phyloP scores from a whole-genome alignment of 768 basidiomycete genomes.

The Galerina sulciceps region DNA sequence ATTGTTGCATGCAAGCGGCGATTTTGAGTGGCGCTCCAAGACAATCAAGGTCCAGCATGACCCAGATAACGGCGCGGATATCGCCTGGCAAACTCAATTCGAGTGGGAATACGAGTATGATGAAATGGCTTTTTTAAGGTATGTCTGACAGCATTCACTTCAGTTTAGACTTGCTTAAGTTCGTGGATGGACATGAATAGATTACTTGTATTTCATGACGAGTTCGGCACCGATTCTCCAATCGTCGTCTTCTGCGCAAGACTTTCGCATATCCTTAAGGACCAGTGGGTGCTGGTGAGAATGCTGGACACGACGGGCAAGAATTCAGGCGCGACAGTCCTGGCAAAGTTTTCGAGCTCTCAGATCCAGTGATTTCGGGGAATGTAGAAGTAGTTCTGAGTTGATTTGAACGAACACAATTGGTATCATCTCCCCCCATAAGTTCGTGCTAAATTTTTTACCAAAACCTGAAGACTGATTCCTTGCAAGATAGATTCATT shows the following conservation, averaged over 20 bases:
- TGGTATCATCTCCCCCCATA: too few relatives aligned
- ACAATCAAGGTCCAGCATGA: slow-evolving; percentile 38
- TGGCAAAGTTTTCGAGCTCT: slow-evolving; percentile 19
- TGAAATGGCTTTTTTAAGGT: slow-evolving; percentile 59
- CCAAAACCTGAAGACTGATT: too few relatives aligned
- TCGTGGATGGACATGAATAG: slow-evolving; percentile 21
- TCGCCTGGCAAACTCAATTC: slow-evolving; percentile 46
- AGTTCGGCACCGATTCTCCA: slow-evolving; percentile 46
- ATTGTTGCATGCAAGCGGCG: slow-evolving; percentile 42
- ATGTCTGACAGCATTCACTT: slow-evolving; percentile 15
- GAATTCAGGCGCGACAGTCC: slow-evolving; percentile 41
- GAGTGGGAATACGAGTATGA: slow-evolving; percentile 57
- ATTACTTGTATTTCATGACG: slow-evolving; percentile 42
- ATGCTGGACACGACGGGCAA: slow-evolving; percentile 58
- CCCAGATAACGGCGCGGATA: slow-evolving; percentile 37
- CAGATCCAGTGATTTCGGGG: slow-evolving; percentile 4
- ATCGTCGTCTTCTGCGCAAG: slow-evolving; percentile 60
- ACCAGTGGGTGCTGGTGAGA: slow-evolving; percentile 49
- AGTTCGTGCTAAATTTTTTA: too few relatives aligned
- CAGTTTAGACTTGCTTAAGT: background rate
- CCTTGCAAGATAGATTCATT: too few relatives aligned
- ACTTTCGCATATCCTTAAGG: slow-evolving; percentile 46
- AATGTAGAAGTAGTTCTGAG: background rate
- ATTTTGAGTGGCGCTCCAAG: slow-evolving; percentile 48
- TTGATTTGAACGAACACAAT: background rate